A percentile compares a stretch with the other conserved stretches of the same genome.
These are phyloP conservation scores for Solanum chacoense DNA, from an alignment of 305 asterid species.

Conservation along the genomic window DNA sequence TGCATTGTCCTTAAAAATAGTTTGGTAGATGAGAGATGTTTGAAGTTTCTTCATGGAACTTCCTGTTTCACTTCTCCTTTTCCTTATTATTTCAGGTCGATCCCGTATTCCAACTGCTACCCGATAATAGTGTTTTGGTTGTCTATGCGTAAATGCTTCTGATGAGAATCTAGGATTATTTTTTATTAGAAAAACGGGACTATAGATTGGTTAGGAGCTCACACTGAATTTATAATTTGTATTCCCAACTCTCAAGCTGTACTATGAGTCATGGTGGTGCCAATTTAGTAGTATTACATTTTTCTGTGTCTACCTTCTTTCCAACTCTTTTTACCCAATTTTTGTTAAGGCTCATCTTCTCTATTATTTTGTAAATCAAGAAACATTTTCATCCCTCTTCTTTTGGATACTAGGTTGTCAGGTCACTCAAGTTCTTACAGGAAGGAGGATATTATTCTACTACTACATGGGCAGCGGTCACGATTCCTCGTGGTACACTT, in stretches of 20 bases:
- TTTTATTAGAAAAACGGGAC: not conserved
- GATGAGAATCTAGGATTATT: not conserved
- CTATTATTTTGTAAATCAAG: not conserved
- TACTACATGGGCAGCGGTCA: constrained; percentile 65
- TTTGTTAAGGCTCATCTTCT: not conserved
- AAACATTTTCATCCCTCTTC: not conserved
- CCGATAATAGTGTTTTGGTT: not conserved
- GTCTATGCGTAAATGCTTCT: not conserved
- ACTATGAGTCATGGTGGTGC: not conserved
- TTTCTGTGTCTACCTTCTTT: not conserved
- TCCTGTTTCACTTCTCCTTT: not conserved
- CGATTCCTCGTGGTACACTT: constrained; percentile 98
- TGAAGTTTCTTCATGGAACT: not conserved
- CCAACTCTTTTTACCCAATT: not conserved
- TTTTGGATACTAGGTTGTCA: constrained; percentile 54
- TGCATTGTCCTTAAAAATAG: not conserved
- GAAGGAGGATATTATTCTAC: constrained; percentile 43
- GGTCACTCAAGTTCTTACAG: constrained; percentile 81
- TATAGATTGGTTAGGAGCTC: not conserved
- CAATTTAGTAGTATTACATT: not conserved
- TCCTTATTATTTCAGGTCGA: not conserved
- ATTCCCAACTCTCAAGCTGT: not conserved
- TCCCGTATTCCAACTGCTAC: not conserved
- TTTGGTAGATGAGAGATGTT: not conserved
- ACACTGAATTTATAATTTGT: not conserved